Evolutionary conservation across 768 basidiomycete genomes (phyloP).

Genomic region (Gautieria morchelliformis): DNA sequence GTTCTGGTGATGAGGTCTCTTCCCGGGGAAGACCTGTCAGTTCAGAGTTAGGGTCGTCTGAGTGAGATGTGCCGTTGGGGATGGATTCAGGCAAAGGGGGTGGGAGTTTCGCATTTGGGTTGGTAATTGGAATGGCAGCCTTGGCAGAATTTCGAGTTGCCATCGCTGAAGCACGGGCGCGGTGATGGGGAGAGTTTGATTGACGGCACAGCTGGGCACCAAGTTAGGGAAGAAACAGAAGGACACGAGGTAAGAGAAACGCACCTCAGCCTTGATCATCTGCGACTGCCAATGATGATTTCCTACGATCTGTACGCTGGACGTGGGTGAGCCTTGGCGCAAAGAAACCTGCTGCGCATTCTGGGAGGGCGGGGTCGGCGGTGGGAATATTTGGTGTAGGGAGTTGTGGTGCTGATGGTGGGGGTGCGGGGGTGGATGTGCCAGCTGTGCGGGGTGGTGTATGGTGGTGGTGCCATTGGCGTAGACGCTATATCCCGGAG

Average conservation of each 20-base stretch:
- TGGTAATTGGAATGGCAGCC: slow-evolving; percentile 83
- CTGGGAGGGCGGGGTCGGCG: slow-evolving; percentile 61
- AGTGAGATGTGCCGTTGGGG: slow-evolving; percentile 22
- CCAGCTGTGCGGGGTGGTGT: slow-evolving; percentile 50
- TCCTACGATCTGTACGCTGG: slow-evolving; percentile 49
- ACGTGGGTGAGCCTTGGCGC: slow-evolving; percentile 49
- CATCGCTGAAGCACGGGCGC: slow-evolving; percentile 92
- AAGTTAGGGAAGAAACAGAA: slow-evolving; percentile 12
- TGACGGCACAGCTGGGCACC: slow-evolving; percentile 63
- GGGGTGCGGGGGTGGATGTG: slow-evolving; percentile 46
- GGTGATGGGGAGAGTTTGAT: slow-evolving; percentile 83
- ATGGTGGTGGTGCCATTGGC: slow-evolving; percentile 51
- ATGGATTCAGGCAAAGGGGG: slow-evolving; percentile 19
- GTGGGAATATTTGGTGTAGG: slow-evolving; percentile 50
- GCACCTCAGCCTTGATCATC: slow-evolving; percentile 83
- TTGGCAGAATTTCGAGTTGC: slow-evolving; percentile 81
- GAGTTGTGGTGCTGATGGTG: slow-evolving; percentile 79
- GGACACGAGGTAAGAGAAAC: slow-evolving; percentile 19
- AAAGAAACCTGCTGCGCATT: slow-evolving; percentile 48
- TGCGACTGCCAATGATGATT: slow-evolving; percentile 90
- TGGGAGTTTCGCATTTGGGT: slow-evolving; percentile 67
- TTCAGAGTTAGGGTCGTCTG: slow-evolving; percentile 10
- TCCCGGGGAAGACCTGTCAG: neutral
- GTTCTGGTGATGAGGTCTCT: neutral
- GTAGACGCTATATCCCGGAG: slow-evolving; percentile 70